Base-by-base conservation (phyloP, 208 protist genomes). In the Naegleria fowleri region DNA sequence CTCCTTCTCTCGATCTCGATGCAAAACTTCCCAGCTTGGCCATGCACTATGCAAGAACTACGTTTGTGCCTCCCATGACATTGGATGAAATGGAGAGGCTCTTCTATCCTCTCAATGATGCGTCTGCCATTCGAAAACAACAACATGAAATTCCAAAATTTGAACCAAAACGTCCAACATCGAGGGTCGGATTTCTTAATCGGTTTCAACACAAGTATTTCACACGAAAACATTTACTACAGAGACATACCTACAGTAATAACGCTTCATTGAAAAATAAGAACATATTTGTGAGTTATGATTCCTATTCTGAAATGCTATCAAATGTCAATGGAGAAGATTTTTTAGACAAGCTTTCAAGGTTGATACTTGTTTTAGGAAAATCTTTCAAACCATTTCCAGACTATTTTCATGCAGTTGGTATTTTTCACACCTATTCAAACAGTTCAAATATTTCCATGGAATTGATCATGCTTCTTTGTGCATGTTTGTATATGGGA, bases 21-120 rank as follows among this genome's bases (percentile, higher is more conserved):
- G 85, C 41, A 43, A 58, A 48, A 39, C 40, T 88, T 29, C 85
- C 85, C 16, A 55, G 19, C 29, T 29, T 88, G 11, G 85, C 85
- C 15, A 88, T 88, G 85, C 33, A 88, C 13, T 58, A 88, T 58
- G 85, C 85, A 52, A 51, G 85, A 88, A 88, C 85, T 22, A 88
- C 85, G 29, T 88, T 88, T 88, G 85, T 88, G 38, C 85, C 85
- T 39, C 85, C 85, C 33, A 58, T 88, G 85, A 58, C 41, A 39
- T 13, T 13, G 36, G 43, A 58, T 6, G 41, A 88, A 39, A 88
- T 88, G 85, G 4, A 88, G 4, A n/a, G 13, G 5, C 22, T 88
- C 5, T 88, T 58, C 36, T 88, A 58, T 88, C 85, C 85, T 59
- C 3, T 39, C 16, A 36, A 19, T 36, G 43, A 58, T 19, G 29